phyloP scores from a whole-genome alignment of 345 rosid genomes.

The Mangifera indica region DNA sequence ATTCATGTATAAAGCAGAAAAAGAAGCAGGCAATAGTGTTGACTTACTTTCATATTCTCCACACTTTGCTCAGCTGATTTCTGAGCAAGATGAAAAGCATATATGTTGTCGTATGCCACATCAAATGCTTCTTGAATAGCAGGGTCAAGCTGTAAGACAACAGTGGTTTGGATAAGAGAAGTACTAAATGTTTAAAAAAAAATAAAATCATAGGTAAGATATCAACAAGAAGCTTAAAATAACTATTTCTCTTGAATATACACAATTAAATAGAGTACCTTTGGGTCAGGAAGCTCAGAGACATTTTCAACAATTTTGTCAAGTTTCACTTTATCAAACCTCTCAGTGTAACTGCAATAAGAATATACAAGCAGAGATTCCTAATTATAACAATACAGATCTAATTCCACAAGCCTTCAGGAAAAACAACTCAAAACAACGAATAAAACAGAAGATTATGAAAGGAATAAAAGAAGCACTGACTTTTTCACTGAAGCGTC shows the following conservation, averaged over 20 bases:
- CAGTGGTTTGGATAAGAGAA: neutral
- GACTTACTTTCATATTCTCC: slow-evolving; percentile 37
- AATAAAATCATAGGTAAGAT: neutral
- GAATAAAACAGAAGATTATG: neutral
- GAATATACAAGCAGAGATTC: neutral
- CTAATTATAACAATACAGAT: neutral
- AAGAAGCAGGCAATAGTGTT: slow-evolving; percentile 5
- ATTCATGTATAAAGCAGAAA: slow-evolving; percentile 6
- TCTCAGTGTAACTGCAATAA: slow-evolving; percentile 64
- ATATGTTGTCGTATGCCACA: slow-evolving; percentile 83
- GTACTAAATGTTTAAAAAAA: neutral
- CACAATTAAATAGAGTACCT: slow-evolving; percentile 40
- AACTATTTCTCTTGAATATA: neutral
- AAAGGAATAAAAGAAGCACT: slow-evolving; percentile 18
- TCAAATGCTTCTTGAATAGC: slow-evolving; percentile 69
- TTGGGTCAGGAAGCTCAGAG: slow-evolving; percentile 61
- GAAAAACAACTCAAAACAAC: neutral
- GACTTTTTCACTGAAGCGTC: slow-evolving; percentile 86
- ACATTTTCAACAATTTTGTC: slow-evolving; percentile 56
- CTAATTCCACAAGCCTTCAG: neutral
- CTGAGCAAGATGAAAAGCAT: slow-evolving; percentile 87
- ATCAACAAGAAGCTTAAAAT: neutral
- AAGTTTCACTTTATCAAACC: slow-evolving; percentile 73
- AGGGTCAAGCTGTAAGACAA: slow-evolving; percentile 57
- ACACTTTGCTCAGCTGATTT: slow-evolving; percentile 60